Evolutionary conservation across 371 early-diverging fungal genomes (phyloP).

Genomic region (Phascolomyces articulosus): DNA sequence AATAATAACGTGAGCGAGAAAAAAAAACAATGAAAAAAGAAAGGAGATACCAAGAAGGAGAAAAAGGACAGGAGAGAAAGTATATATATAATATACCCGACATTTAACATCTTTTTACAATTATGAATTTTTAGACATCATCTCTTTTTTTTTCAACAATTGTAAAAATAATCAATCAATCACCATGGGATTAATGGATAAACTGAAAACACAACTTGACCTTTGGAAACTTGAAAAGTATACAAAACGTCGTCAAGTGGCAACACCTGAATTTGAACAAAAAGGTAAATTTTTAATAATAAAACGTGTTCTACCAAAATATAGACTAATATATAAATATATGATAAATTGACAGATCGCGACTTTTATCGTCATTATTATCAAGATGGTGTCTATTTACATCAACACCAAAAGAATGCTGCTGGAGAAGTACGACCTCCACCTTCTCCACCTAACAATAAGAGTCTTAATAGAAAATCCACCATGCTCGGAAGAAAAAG

Average conservation of each 20-base stretch:
- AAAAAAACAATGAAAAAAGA: no score
- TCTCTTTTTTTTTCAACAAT: background rate
- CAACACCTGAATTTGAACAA: slow-evolving; percentile 54
- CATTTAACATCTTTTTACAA: no score
- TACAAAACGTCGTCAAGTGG: slow-evolving; percentile 46
- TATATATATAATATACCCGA: no score
- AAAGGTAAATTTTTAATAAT: slow-evolving; percentile 27
- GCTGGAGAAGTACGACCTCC: slow-evolving; percentile 8
- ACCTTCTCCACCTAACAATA: background rate
- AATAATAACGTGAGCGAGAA: no score
- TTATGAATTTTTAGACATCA: background rate
- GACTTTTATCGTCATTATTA: slow-evolving; percentile 61
- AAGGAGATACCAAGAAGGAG: no score
- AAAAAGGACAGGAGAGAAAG: no score
- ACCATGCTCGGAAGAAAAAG: slow-evolving; percentile 12
- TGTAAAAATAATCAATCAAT: background rate
- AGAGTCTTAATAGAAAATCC: slow-evolving; percentile 10
- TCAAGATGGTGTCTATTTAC: slow-evolving; percentile 64
- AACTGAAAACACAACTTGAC: slow-evolving; percentile 53
- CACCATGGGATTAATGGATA: slow-evolving; percentile 53
- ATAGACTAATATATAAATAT: no score
- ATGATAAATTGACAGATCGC: slow-evolving; percentile 34
- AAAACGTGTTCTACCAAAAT: no score
- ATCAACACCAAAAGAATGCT: slow-evolving; percentile 29
- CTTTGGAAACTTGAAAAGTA: slow-evolving; percentile 59